A percentile compares a stretch with the other conserved stretches of the same genome.
Evolutionary conservation across 148 eudicot genomes (phyloP).

Genomic region (Camellia granthamiana): DNA sequence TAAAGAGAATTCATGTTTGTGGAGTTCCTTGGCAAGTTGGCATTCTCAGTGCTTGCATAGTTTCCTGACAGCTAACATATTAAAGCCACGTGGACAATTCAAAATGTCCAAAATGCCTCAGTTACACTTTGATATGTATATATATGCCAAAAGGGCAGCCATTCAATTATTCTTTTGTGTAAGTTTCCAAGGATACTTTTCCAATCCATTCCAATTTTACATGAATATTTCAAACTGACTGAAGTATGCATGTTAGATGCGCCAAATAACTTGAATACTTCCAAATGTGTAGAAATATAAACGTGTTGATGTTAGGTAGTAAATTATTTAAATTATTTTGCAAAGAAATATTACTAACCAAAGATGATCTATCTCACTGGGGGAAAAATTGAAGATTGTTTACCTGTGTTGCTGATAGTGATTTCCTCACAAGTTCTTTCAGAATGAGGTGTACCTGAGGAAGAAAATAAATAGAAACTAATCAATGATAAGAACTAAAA

Average conservation of each 20-base stretch:
- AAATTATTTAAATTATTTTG: neutral
- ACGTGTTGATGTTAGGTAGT: neutral
- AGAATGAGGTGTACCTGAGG: conserved; percentile 81
- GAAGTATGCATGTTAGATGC: too few species aligned
- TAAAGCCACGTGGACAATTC: too few species aligned
- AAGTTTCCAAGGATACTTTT: too few species aligned
- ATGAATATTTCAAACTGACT: neutral
- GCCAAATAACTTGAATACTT: too few species aligned
- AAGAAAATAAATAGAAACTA: neutral
- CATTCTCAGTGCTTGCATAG: too few species aligned
- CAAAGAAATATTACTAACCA: neutral
- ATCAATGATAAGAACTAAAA: neutral
- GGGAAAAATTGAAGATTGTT: conserved; percentile 17
- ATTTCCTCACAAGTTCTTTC: conserved; percentile 95
- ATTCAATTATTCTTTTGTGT: too few species aligned
- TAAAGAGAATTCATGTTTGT: too few species aligned
- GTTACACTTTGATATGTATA: neutral
- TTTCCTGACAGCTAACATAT: too few species aligned
- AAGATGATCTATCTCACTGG: neutral
- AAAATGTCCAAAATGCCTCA: neutral
- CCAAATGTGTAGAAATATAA: too few species aligned
- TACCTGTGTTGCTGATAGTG: conserved; percentile 75
- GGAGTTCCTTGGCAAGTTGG: too few species aligned
- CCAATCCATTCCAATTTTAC: neutral
- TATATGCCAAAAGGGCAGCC: too few species aligned